A percentile compares a stretch with the other conserved stretches of the same genome.
Conservation (phyloP, 1,284 basidiomycete species). For the Trametes pubescens region DNA sequence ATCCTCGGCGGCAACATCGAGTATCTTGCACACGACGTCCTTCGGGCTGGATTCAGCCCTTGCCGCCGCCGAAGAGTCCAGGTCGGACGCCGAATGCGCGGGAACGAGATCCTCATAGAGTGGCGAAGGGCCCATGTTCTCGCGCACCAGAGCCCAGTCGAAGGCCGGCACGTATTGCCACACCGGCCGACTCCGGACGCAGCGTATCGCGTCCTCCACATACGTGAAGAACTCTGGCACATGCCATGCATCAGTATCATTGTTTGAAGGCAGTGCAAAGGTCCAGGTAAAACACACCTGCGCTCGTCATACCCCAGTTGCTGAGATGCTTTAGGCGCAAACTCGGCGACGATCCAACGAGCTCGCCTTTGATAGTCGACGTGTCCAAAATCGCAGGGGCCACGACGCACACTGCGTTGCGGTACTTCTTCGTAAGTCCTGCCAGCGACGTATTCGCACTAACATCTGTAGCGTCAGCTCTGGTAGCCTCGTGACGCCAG, state of each 20-base stretch:
- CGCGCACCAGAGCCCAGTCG: constrained; percentile 41
- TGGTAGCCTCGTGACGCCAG: not conserved
- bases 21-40: constrained; percentile 33
- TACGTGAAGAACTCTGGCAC: constrained; percentile 44
- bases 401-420: constrained; percentile 49
- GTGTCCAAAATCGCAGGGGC: constrained; percentile 46
- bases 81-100: not conserved
- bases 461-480: not conserved
- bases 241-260: not conserved
- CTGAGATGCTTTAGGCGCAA: constrained; percentile 35
- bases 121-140: constrained; percentile 36
- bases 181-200: constrained; percentile 32
- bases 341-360: constrained; percentile 22
- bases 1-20: constrained; percentile 45
- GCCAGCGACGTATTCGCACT: constrained; percentile 50
- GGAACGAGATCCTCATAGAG: constrained; percentile 38
- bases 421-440: constrained; percentile 37
- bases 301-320: constrained; percentile 42
- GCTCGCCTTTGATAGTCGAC: constrained; percentile 24
- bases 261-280: constrained; percentile 29
- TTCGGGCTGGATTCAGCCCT: not conserved
- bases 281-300: constrained; percentile 33
- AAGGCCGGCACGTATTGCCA: constrained; percentile 45
- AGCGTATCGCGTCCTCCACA: constrained; percentile 42
- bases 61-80: not conserved